These are phyloP conservation scores for Botrytis tulipae DNA, from an alignment of 2,329 filamentous ascomycete genomes.

Conservation along the genomic window DNA sequence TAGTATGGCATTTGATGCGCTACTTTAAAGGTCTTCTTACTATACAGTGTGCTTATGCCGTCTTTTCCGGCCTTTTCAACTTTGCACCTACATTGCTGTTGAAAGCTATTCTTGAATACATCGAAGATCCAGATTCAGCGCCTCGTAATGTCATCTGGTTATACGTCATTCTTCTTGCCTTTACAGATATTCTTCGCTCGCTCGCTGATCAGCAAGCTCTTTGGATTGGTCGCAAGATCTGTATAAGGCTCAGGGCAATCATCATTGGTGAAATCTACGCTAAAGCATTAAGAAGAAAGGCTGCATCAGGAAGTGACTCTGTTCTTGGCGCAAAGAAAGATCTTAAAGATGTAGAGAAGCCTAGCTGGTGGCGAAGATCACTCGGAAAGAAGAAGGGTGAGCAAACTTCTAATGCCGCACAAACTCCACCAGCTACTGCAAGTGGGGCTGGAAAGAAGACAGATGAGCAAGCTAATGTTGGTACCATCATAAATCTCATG, in stretches of 20 bases:
- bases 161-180: constrained; percentile 85
- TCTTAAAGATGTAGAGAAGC: constrained; percentile 46
- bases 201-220: constrained; percentile 74
- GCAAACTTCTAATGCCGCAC: constrained; percentile 36
- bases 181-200: constrained; percentile 78
- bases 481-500: constrained; percentile 99
- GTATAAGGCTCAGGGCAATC: constrained; percentile 87
- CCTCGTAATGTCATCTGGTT: constrained; percentile 92
- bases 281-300: constrained; percentile 89
- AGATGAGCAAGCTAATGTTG: constrained; percentile 82
- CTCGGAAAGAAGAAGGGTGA: constrained; percentile 50
- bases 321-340: constrained; percentile 58
- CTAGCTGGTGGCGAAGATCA: constrained; percentile 48
- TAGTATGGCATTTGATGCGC: constrained; percentile 77
- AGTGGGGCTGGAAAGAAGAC: constrained; percentile 36
- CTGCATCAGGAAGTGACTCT: constrained; percentile 73
- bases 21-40: constrained; percentile 79
- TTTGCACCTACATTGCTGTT: constrained; percentile 90
- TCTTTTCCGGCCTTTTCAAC: constrained; percentile 76
- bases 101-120: constrained; percentile 87
- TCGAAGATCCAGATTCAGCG: constrained; percentile 75
- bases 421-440: constrained; percentile 14
- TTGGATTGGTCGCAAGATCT: constrained; percentile 92
- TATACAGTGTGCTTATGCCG: constrained; percentile 76
- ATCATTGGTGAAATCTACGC: constrained; percentile 97